A percentile compares a stretch with the other conserved stretches of the same genome.
phyloP scores from a whole-genome alignment of 176 grass and related monocot species.

The Zoysia pacifica region DNA sequence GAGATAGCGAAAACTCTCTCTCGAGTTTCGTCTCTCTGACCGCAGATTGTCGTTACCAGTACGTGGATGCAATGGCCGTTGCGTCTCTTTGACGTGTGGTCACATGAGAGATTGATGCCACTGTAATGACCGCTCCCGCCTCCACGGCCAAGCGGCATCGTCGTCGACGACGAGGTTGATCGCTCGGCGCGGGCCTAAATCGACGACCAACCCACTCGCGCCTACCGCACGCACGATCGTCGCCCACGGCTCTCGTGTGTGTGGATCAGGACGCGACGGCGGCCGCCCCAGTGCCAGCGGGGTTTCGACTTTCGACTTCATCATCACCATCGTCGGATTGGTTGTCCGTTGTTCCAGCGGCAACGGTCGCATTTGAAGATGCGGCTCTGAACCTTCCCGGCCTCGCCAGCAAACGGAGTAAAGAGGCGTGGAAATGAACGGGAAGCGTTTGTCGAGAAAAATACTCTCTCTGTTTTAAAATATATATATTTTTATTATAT shows the following conservation, averaged over 20 bases:
- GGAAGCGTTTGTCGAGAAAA: no score
- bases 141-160: background rate
- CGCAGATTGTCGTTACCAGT: no score
- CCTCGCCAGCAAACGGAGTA: no score
- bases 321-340: background rate
- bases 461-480: no score
- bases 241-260: background rate
- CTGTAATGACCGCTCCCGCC: background rate
- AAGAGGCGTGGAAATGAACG: no score
- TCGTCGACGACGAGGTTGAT: background rate
- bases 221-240: background rate
- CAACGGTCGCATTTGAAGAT: conserved; percentile 7
- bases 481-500: no score
- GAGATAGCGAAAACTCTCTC: no score
- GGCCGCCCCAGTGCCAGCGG: no score
- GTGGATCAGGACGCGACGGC: background rate
- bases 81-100: no score
- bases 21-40: no score
- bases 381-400: background rate
- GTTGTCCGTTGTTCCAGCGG: background rate
- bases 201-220: background rate
- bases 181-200: background rate
- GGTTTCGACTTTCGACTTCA: background rate
- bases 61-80: no score
- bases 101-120: background rate